These are phyloP conservation scores for Phytophthora europaea DNA, from an alignment of 352 stramenopile genomes.

Conservation along the genomic window DNA sequence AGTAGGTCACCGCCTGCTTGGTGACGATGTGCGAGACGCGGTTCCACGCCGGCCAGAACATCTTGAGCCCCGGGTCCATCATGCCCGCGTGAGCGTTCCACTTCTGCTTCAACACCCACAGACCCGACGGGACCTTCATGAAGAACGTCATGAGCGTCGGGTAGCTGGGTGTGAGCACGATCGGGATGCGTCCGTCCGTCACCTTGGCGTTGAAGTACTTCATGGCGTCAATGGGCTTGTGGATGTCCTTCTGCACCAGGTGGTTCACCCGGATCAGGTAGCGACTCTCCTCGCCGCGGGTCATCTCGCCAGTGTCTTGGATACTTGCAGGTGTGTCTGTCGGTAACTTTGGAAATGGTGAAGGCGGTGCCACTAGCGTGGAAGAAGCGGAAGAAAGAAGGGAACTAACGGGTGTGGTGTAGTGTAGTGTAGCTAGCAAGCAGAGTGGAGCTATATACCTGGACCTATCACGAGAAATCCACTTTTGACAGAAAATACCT, in stretches of 20 bases:
- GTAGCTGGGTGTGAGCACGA: conserved; percentile 73
- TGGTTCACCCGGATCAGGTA: conserved; percentile 46
- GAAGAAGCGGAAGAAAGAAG: neutral
- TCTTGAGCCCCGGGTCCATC: conserved; percentile 82
- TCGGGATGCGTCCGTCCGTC: conserved; percentile 62
- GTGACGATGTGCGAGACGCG: conserved; percentile 90
- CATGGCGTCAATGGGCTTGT: conserved; percentile 65
- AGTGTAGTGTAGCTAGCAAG: conserved; percentile 11
- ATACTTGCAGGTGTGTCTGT: neutral
- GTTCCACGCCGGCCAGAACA: conserved; percentile 82
- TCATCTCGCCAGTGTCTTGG: neutral
- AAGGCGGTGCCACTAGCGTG: neutral
- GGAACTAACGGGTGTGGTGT: neutral
- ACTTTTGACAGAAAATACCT: neutral
- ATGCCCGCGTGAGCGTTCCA: conserved; percentile 86
- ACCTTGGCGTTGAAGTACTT: conserved; percentile 68
- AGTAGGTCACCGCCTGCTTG: conserved; percentile 88
- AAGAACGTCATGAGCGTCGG: conserved; percentile 58
- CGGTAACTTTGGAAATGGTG: conserved; percentile 20
- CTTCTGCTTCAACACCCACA: conserved; percentile 88
- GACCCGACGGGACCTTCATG: conserved; percentile 71
- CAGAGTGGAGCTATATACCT: conserved; percentile 24
- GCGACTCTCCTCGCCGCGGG: conserved; percentile 17
- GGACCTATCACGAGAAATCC: conserved; percentile 16
- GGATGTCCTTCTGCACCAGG: conserved; percentile 66